Evolutionary conservation across 768 basidiomycete genomes (phyloP).

Genomic region (Leccinum subgranulosum): DNA sequence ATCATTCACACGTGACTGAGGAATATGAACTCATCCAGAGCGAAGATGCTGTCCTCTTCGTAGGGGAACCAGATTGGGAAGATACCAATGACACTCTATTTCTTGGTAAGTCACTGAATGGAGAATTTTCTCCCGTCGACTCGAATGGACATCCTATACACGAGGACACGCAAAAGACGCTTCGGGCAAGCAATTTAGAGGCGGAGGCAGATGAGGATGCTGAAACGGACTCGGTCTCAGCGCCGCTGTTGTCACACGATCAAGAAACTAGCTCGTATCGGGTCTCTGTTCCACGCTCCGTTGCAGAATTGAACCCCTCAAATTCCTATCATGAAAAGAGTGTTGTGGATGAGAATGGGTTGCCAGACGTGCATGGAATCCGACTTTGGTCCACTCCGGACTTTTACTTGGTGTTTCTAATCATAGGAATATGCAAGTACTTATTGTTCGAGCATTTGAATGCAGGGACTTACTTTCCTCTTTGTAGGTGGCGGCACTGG

Average conservation of each 20-base stretch:
- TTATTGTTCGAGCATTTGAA: not conserved
- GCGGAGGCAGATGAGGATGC: conserved; percentile 3
- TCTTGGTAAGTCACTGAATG: conserved; percentile 22
- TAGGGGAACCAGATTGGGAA: conserved; percentile 55
- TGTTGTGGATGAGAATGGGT: conserved; percentile 19
- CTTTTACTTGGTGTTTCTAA: conserved; percentile 63
- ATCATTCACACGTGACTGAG: not conserved
- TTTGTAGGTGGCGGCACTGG: conserved; percentile 66
- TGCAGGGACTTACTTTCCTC: not conserved
- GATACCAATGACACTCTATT: conserved; percentile 42
- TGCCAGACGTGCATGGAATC: conserved; percentile 55
- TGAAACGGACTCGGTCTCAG: conserved; percentile 16
- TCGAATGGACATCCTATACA: conserved; percentile 25
- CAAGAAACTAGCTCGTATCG: conserved; percentile 18
- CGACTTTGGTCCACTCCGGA: conserved; percentile 50
- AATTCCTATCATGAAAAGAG: not conserved
- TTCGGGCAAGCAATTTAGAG: conserved; percentile 28
- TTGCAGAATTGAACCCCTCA: conserved; percentile 26
- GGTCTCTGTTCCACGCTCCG: conserved; percentile 14
- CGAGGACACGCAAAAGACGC: conserved; percentile 33
- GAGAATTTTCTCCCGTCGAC: conserved; percentile 30
- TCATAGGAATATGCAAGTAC: conserved; percentile 56
- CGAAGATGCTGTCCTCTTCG: conserved; percentile 21
- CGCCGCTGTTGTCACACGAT: conserved; percentile 22
- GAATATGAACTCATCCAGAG: conserved; percentile 18